Evolutionary conservation across 2,329 filamentous ascomycete species (phyloP), one percentile per base, ranked within the genome.

Genomic region (Beauveria medogensis): DNA sequence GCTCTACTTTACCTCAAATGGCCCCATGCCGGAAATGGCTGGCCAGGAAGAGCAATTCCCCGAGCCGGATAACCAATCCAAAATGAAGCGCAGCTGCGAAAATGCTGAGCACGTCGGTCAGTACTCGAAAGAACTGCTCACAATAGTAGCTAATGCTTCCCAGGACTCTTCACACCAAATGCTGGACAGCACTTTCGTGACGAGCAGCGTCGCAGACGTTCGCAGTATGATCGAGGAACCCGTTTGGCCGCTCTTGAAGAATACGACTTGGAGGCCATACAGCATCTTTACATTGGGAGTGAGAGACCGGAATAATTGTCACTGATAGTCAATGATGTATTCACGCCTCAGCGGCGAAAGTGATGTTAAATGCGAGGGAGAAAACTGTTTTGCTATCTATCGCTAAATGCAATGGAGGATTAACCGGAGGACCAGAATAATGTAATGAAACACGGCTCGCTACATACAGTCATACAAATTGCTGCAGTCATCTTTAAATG

Each of bases 61-160:
- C 0, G 77, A 78, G 1, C 88, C 91, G 0, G 91, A 96, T 75
- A 96, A 96, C 69, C 82, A 86, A 60, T 90, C 89, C 0, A 96
- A 96, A 77, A 88, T 94, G 80, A 89, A 91, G 75, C 84, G 92
- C 63, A 94, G 90, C 66, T 88, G 90, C 63, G 90, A 95, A 71
- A 95, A 94, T 71, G 91, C 91, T 2, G 88, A 91, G 70, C 87
- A 91, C 69, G 85, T 93, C 66, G 92, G 92, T 85, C 71, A 72
- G 87, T 80, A 60, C 18, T 52, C 26, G n/a, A 20, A 8, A 55
- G 44, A 66, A 50, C 26, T 9, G n/a, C 12, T 52, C 12, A 40
- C 34, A 46, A 8, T 41, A 5, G 10, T 20, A 37, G 16, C 37
- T 52, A 55, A 22, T 47, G 22, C 5, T 10, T 20, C n/a, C 14